Evolutionary conservation across 2,329 filamentous ascomycete genomes (phyloP), one percentile per base, ranked within the genome.

Genomic region (Zasmidium angulare): DNA sequence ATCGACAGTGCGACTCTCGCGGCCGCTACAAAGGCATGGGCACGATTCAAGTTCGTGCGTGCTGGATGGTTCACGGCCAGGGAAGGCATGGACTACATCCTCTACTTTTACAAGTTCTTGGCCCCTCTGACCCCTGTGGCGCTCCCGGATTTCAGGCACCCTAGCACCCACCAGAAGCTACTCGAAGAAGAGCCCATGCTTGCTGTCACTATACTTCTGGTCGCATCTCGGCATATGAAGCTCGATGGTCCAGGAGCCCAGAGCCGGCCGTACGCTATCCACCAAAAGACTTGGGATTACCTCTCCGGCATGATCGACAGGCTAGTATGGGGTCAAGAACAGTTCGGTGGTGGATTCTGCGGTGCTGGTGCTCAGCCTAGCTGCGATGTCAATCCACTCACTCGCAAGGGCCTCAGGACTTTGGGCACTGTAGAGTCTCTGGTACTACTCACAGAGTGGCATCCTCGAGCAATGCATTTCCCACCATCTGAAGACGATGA

Each of bases 381-480:
- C 84, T 89, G 85, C 79, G 88, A 78, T 83, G 86, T 76, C 71
- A 92, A 77, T 74, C 78, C 82, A 14, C 75, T 81, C 1, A 78
- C 79, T 17, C 78, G 82, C 14, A 84, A 82, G 64, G 95, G 93
- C 66, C 79, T 98, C 55, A 85, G 95, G 54, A 96, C 93, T 0
- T 79, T 99, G 2, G 95, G 95, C 17, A 97, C 93, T 0, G 91
- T 99, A 23, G 95, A 99, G 77, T 96, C 92, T 31, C 78, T 99
- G 29, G 87, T 99, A 81, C 88, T 99, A 23, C 80, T 99, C 48
- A 98, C 93, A 1, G 95, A 99, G 71, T 99, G 95, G 93, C 93
- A 98, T 74, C 95, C 95, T 3, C 86, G 93, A 4, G 93, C 93
- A 17, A 82, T 99, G 61, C 93, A 98, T 74, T 99, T 98, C 70